phyloP scores from a whole-genome alignment of 768 basidiomycete genomes.

The Kwoniella sp. region DNA sequence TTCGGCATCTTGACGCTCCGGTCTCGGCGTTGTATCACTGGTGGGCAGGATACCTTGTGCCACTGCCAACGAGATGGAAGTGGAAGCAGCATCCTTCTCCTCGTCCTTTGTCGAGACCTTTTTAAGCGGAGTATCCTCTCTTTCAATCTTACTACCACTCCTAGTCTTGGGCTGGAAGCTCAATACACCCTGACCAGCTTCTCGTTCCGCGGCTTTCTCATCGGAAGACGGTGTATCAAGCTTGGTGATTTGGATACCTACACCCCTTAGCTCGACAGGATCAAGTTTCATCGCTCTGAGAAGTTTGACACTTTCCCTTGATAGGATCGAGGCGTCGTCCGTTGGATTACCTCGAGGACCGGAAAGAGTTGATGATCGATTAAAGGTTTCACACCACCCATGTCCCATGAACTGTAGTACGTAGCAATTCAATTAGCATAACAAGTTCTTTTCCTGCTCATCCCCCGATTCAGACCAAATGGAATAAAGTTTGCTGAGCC shows the following conservation, averaged over 20 bases:
- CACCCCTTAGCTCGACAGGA: conserved; percentile 82
- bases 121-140: not conserved
- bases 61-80: too few species aligned
- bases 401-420: conserved; percentile 79
- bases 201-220: conserved; percentile 47
- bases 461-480: too few species aligned
- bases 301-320: conserved; percentile 73
- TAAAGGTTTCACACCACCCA: conserved; percentile 79
- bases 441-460: too few species aligned
- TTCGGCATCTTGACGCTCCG: too few species aligned
- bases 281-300: conserved; percentile 74
- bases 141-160: not conserved
- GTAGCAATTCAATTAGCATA: conserved; percentile 9
- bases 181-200: conserved; percentile 65
- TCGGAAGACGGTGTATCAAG: conserved; percentile 65
- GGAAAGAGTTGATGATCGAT: conserved; percentile 67
- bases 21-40: too few species aligned
- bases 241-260: conserved; percentile 88
- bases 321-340: conserved; percentile 71
- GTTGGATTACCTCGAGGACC: conserved; percentile 66
- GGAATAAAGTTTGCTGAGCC: too few species aligned
- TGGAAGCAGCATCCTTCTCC: too few species aligned
- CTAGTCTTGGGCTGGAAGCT: conserved; percentile 59
- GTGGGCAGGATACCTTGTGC: too few species aligned
- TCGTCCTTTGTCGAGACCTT: not conserved